Evolutionary conservation across 805 yeast species (phyloP).

Genomic region (Spathaspora passalidarum): DNA sequence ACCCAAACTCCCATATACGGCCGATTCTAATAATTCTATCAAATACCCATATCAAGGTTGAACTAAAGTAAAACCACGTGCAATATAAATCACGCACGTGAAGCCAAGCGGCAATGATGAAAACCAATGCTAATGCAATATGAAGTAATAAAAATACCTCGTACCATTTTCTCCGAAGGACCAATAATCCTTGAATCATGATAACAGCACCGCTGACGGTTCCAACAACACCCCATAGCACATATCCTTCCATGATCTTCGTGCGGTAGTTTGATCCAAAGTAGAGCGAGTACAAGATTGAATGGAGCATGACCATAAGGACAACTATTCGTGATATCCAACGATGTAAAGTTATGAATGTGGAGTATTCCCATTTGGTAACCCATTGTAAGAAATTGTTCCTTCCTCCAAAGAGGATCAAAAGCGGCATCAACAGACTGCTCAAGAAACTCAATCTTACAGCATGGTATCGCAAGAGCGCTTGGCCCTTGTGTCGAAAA

Average conservation of each 20-base stretch:
- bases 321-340: slow-evolving; percentile 26
- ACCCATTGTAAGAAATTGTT: slow-evolving; percentile 37
- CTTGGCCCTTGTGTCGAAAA: slow-evolving; percentile 26
- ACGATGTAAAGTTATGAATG: slow-evolving; percentile 26
- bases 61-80: slow-evolving; percentile 42
- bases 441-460: slow-evolving; percentile 34
- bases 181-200: slow-evolving; percentile 45
- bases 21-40: slow-evolving; percentile 60
- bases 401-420: slow-evolving; percentile 35
- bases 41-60: slow-evolving; percentile 66
- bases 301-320: slow-evolving; percentile 25
- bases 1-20: slow-evolving; percentile 60
- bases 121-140: slow-evolving; percentile 49
- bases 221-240: slow-evolving; percentile 26
- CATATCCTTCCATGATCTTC: slow-evolving; percentile 10
- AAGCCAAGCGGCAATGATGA: slow-evolving; percentile 45
- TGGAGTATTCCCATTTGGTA: slow-evolving; percentile 35
- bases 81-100: slow-evolving; percentile 45
- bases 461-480: slow-evolving; percentile 39
- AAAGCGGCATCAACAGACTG: slow-evolving; percentile 27
- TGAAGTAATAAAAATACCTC: slow-evolving; percentile 58
- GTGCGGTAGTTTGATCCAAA: slow-evolving; percentile 9
- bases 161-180: slow-evolving; percentile 45
- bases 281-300: slow-evolving; percentile 15
- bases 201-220: slow-evolving; percentile 35